Evolutionary conservation across 495 filamentous ascomycete species (phyloP).

Genomic region (Amphirosellinia nigrospora): DNA sequence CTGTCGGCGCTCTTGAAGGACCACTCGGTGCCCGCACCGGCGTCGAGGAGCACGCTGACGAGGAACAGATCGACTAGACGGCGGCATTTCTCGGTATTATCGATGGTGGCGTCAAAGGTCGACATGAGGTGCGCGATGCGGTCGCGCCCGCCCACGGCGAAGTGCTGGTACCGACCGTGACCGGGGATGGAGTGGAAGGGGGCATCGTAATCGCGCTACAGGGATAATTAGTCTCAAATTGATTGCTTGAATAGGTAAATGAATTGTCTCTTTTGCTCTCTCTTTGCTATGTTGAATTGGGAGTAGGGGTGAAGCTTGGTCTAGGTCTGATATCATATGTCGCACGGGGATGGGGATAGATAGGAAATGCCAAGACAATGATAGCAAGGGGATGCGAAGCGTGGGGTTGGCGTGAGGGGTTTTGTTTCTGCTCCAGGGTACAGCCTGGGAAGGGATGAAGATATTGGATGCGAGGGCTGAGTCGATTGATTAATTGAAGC

Average conservation of each 20-base stretch:
- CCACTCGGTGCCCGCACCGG: constrained; percentile 83
- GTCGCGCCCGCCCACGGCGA: constrained; percentile 80
- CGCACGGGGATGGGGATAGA: background rate
- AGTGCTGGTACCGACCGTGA: constrained; percentile 91
- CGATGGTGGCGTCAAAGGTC: constrained; percentile 67
- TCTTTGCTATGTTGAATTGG: constrained; percentile 8
- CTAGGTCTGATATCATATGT: background rate
- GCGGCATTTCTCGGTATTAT: constrained; percentile 74
- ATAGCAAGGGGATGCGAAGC: background rate
- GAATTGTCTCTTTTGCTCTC: too few relatives aligned
- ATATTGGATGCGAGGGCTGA: constrained; percentile 9
- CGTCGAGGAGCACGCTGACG: constrained; percentile 88
- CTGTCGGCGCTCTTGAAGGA: constrained; percentile 91
- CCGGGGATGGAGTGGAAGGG: constrained; percentile 85
- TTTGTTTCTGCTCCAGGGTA: constrained; percentile 7
- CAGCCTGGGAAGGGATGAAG: background rate
- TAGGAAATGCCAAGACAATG: constrained; percentile 8
- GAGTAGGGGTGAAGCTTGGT: background rate
- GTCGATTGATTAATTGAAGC: constrained; percentile 3
- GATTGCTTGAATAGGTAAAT: background rate
- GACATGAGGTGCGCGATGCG: constrained; percentile 74
- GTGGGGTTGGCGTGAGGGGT: constrained; percentile 25
- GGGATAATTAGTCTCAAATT: constrained; percentile 26
- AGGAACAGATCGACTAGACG: constrained; percentile 85
- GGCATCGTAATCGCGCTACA: constrained; percentile 83